Evolutionary conservation across 495 filamentous ascomycete species (phyloP).

Genomic region (Penicillium lagena): DNA sequence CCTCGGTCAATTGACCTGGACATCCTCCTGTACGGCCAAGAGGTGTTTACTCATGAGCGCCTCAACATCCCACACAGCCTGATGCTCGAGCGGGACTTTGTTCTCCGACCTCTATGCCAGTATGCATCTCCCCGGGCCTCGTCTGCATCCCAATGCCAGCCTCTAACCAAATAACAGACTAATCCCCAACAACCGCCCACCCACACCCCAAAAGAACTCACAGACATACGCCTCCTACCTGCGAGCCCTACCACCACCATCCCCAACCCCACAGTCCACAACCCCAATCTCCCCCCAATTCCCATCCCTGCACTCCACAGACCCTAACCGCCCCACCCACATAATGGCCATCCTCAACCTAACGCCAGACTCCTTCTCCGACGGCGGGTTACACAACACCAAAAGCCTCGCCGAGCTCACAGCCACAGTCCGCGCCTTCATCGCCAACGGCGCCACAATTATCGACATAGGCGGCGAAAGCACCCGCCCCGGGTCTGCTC

Average conservation of each 20-base stretch:
- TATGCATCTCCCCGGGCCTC: conserved; percentile 20
- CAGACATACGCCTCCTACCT: conserved; percentile 49
- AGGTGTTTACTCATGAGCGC: conserved; percentile 56
- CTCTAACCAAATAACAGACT: conserved; percentile 38
- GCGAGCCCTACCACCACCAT: conserved; percentile 50
- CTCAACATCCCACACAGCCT: conserved; percentile 78
- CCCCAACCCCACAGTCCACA: conserved; percentile 52
- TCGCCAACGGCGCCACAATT: conserved; percentile 66
- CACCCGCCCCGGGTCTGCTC: conserved; percentile 65
- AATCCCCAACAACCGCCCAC: conserved; percentile 53
- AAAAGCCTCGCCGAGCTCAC: conserved; percentile 31
- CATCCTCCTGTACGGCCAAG: conserved; percentile 78
- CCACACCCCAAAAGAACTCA: conserved; percentile 18
- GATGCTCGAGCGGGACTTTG: conserved; percentile 91
- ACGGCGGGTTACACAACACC: conserved; percentile 62
- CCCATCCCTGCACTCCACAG: conserved; percentile 56
- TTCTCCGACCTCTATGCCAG: conserved; percentile 85
- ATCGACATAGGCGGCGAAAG: conserved; percentile 93
- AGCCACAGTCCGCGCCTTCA: conserved; percentile 49
- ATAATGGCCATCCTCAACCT: conserved; percentile 95
- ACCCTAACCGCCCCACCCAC: conserved; percentile 59
- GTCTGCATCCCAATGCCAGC: not conserved
- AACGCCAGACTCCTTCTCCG: conserved; percentile 96
- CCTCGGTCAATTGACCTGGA: conserved; percentile 92
- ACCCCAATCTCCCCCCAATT: conserved; percentile 58